Evolutionary conservation across 1,139 yeast genomes (phyloP).

Genomic region (Hansenula lynferdii): DNA sequence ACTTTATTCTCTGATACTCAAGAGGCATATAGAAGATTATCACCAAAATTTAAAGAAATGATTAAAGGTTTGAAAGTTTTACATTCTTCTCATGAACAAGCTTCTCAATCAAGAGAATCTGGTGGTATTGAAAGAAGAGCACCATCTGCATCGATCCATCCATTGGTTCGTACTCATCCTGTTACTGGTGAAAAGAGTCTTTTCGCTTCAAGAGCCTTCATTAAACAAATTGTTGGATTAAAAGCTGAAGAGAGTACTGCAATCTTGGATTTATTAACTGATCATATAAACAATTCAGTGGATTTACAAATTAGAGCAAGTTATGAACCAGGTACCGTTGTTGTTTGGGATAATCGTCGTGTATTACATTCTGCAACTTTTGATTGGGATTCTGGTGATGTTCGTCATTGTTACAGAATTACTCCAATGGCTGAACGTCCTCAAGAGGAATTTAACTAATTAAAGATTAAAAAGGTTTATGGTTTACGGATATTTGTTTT

Average conservation of each 20-base stretch:
- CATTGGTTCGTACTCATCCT: slow-evolving; percentile 65
- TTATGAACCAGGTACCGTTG: slow-evolving; percentile 60
- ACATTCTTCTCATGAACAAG: slow-evolving; percentile 71
- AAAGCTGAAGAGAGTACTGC: slow-evolving; percentile 60
- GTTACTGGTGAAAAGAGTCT: slow-evolving; percentile 58
- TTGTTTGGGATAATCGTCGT: slow-evolving; percentile 69
- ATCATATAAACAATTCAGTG: slow-evolving; percentile 43
- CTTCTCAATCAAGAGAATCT: slow-evolving; percentile 42
- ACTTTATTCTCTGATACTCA: slow-evolving; percentile 63
- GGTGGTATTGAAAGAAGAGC: slow-evolving; percentile 64
- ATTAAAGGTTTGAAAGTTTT: slow-evolving; percentile 54
- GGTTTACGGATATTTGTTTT: neutral
- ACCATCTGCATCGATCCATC: slow-evolving; percentile 57
- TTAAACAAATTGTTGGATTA: slow-evolving; percentile 57
- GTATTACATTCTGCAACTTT: slow-evolving; percentile 58
- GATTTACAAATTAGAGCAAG: slow-evolving; percentile 53
- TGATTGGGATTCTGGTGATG: slow-evolving; percentile 53
- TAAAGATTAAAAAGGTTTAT: too few species aligned
- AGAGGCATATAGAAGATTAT: slow-evolving; percentile 65
- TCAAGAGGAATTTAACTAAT: neutral
- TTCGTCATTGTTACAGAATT: slow-evolving; percentile 65
- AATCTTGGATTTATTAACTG: slow-evolving; percentile 47
- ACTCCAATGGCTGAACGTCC: slow-evolving; percentile 50
- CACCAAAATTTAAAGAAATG: slow-evolving; percentile 53
- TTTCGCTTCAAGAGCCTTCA: slow-evolving; percentile 56